These are phyloP conservation scores for Rosa persica DNA, from an alignment of 306 rosid genomes.

Conservation along the genomic window DNA sequence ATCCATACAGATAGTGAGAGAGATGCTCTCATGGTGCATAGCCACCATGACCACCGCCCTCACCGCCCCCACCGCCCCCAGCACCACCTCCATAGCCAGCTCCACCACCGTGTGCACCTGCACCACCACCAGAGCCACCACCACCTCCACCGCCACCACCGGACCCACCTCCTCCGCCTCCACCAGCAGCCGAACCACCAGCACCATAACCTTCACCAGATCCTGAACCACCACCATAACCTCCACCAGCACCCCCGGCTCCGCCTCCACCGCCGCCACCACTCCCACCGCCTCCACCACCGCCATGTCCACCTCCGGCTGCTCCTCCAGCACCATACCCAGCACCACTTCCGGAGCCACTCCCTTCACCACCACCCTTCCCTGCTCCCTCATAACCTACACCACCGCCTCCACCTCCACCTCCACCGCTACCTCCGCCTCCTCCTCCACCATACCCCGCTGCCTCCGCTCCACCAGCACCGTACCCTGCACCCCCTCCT, in stretches of 20 bases:
- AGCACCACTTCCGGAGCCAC: slow-evolving; percentile 17
- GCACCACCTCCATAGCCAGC: slow-evolving; percentile 38
- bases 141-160: slow-evolving; percentile 25
- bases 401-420: slow-evolving; percentile 20
- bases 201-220: slow-evolving; percentile 22
- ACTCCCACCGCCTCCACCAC: slow-evolving; percentile 21
- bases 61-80: slow-evolving; percentile 39
- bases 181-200: slow-evolving; percentile 5
- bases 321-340: slow-evolving; percentile 26
- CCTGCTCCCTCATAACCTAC: slow-evolving; percentile 23
- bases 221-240: slow-evolving; percentile 28
- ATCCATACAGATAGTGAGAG: neutral
- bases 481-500: slow-evolving; percentile 26
- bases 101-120: slow-evolving; percentile 21
- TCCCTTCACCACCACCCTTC: slow-evolving; percentile 27
- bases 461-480: slow-evolving; percentile 27
- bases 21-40: slow-evolving; percentile 43
- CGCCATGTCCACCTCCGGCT: slow-evolving; percentile 6
- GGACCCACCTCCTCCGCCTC: slow-evolving; percentile 27
- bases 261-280: slow-evolving; percentile 29
- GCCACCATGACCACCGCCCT: slow-evolving; percentile 63
- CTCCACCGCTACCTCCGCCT: slow-evolving; percentile 26
- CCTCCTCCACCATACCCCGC: slow-evolving; percentile 27
- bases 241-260: slow-evolving; percentile 40
- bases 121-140: slow-evolving; percentile 21